Evolutionary conservation across 371 early-diverging fungal species (phyloP).

Genomic region (Haplosporangium sp.): DNA sequence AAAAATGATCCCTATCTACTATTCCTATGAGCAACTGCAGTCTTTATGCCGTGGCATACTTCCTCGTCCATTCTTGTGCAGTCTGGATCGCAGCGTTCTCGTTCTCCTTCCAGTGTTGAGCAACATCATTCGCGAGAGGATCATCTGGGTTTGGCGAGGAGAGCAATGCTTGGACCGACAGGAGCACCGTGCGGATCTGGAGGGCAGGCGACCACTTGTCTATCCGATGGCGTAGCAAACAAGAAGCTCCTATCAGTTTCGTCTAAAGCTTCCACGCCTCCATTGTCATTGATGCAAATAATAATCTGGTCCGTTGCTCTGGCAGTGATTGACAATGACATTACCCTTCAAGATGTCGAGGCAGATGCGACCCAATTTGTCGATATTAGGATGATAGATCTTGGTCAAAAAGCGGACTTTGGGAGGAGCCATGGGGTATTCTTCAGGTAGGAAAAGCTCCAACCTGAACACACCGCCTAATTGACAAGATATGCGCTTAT

Average conservation of each 20-base stretch:
- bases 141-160: constrained; percentile 99
- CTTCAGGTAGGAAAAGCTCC: constrained; percentile 96
- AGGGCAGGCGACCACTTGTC: constrained; percentile 99
- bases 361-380: constrained; percentile 98
- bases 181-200: constrained; percentile 96
- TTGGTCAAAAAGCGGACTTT: constrained; percentile 98
- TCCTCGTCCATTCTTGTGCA: constrained; percentile 72
- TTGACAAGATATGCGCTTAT: neutral
- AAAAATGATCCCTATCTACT: too few species aligned
- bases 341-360: constrained; percentile 98
- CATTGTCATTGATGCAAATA: neutral
- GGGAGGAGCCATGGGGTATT: constrained; percentile 99
- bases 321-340: neutral
- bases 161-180: constrained; percentile 98
- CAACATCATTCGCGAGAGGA: constrained; percentile 98
- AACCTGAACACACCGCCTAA: constrained; percentile 96
- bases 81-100: constrained; percentile 92
- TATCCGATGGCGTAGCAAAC: constrained; percentile 36
- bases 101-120: constrained; percentile 98
- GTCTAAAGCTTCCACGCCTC: too few species aligned
- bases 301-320: neutral
- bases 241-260: too few species aligned
- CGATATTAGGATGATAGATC: constrained; percentile 99
- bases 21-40: too few species aligned
- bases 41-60: constrained; percentile 57